These are phyloP conservation scores for Grammothele lineata DNA, from an alignment of 768 basidiomycete genomes.

Conservation along the genomic window DNA sequence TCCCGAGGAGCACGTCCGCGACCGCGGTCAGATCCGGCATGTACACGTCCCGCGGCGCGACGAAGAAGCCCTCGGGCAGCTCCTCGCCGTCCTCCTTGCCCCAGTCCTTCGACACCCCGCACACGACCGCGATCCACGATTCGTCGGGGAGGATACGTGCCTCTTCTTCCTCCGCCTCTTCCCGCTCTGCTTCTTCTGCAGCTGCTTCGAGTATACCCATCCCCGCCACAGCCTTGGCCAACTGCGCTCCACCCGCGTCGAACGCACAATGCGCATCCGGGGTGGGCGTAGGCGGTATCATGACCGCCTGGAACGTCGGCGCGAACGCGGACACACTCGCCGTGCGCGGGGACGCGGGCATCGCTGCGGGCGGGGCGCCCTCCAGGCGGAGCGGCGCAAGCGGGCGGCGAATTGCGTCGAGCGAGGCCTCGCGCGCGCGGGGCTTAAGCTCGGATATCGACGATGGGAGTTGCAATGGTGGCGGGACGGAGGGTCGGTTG, in stretches of 20 bases:
- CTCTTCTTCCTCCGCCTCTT: constrained; percentile 25
- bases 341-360: constrained; percentile 18
- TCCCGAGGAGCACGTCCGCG: constrained; percentile 73
- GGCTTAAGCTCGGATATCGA: too few relatives aligned
- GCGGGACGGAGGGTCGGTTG: too few relatives aligned
- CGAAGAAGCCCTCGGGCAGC: constrained; percentile 67
- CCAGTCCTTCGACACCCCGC: constrained; percentile 56
- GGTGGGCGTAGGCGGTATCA: constrained; percentile 36
- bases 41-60: constrained; percentile 73
- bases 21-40: constrained; percentile 79
- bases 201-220: not conserved
- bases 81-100: constrained; percentile 28
- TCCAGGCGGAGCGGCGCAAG: constrained; percentile 18
- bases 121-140: constrained; percentile 78
- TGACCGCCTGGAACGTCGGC: constrained; percentile 21
- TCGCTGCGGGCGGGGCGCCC: constrained; percentile 22
- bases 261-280: constrained; percentile 13
- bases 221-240: not conserved
- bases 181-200: constrained; percentile 1
- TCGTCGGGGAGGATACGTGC: constrained; percentile 55
- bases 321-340: not conserved
- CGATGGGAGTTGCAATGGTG: too few relatives aligned
- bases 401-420: not conserved
- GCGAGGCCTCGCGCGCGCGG: not conserved
- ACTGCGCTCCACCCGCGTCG: not conserved